These are phyloP conservation scores for Cryptosporidium parvum DNA, from an alignment of 169 alveolate species.

Conservation along the genomic window DNA sequence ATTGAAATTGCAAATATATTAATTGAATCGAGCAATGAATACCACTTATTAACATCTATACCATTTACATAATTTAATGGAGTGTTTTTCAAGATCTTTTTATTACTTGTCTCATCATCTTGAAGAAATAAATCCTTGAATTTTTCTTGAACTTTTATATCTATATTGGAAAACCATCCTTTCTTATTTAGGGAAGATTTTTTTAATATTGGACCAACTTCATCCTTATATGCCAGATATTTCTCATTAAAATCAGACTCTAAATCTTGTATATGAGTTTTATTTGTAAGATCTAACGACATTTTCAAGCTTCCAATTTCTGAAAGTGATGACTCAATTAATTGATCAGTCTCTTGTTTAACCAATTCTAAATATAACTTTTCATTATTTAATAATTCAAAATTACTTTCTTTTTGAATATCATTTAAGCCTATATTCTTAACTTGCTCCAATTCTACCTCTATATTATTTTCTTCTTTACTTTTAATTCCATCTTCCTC, in stretches of 20 bases:
- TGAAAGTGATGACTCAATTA: neutral
- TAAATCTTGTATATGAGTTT: conserved; percentile 3
- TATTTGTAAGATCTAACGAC: conserved; percentile 4
- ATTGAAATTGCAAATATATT: conserved; percentile 28
- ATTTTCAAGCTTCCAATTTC: conserved; percentile 10
- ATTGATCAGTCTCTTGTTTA: neutral
- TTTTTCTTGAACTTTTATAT: conserved; percentile 1
- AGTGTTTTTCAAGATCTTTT: neutral
- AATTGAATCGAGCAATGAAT: conserved; percentile 27
- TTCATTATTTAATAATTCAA: neutral
- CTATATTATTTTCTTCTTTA: neutral
- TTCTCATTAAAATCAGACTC: conserved; percentile 34
- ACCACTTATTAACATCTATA: conserved; percentile 25
- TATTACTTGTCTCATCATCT: neutral
- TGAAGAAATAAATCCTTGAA: neutral
- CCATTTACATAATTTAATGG: conserved; percentile 36
- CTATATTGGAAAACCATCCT: conserved; percentile 24
- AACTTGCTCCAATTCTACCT: neutral
- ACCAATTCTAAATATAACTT: neutral
- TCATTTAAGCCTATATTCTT: neutral
- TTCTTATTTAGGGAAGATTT: neutral
- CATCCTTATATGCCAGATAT: conserved; percentile 17
- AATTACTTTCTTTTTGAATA: neutral
- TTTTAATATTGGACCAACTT: neutral
- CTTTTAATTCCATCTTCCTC: neutral